Base-by-base conservation (phyloP, 495 filamentous ascomycete genomes). In the Mytilinidion resinicola region DNA sequence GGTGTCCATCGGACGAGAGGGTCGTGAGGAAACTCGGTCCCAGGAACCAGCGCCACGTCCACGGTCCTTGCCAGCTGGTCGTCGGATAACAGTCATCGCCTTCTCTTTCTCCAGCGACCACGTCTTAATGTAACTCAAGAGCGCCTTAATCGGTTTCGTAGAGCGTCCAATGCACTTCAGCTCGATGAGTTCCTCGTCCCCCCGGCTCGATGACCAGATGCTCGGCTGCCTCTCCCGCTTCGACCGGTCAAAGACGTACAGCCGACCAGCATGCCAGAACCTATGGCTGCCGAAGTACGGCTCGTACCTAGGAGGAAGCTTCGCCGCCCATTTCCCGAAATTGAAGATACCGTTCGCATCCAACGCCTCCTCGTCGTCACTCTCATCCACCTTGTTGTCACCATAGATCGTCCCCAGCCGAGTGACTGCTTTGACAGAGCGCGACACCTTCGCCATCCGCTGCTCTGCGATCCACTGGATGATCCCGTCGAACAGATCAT, bases 1-100 rank as follows among this genome's bases (percentile, higher is more conserved):
- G 0, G 91, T 96, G 3, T 81, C 79, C 74, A 96, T 83, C 2
- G 91, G 86, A 21, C 91, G 75, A 0, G 86, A 84, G 0, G 87
- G 82, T n/a, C 88, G 72, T 37, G 81, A 79, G 55, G 86, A 85
- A 20, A 85, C 85, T 56, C 81, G 78, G 21, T 74, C 65, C 89
- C 89, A 93, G 1, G 35, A 55, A 12, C 61, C 62, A 56, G 67
- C 71, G 59, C 74, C 73, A 1, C 77, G 67, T 1, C 69, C 69
- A 2, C 73, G 67, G 56, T 64, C 70, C 56, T 66, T 73, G 0
- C 60, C 59, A 4, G 68, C 67, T 14, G 79, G 81, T 9, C 79
- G 73, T 52, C 77, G 74, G 52, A 81, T 75, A 6, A 72, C 72
- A 4, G 82, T 85, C 52, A 61, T 77, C 69, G 65, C 80, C 14